These are phyloP conservation scores for Candida broadrunensis DNA, from an alignment of 805 yeast species.

Conservation along the genomic window DNA sequence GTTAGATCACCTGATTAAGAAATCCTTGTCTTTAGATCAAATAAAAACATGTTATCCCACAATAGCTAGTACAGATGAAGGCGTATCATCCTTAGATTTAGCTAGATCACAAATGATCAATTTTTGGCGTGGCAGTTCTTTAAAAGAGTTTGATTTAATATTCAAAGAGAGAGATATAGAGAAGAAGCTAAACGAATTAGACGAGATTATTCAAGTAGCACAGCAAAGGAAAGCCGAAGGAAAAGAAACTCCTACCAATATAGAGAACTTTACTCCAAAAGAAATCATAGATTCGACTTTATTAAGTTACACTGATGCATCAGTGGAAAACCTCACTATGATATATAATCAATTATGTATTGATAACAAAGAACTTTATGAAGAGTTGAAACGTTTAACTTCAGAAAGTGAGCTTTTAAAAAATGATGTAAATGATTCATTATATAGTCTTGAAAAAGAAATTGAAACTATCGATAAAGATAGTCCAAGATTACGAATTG, in stretches of 20 bases:
- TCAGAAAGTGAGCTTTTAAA: conserved; percentile 17
- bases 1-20: conserved; percentile 48
- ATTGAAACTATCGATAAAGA: conserved; percentile 10
- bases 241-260: conserved; percentile 15
- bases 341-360: conserved; percentile 34
- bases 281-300: conserved; percentile 32
- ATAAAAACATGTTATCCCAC: conserved; percentile 54
- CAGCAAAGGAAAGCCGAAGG: conserved; percentile 20
- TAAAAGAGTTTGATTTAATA: conserved; percentile 53
- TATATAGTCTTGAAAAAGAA: conserved; percentile 19
- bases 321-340: conserved; percentile 26
- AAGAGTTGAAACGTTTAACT: conserved; percentile 18
- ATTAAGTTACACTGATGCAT: conserved; percentile 14
- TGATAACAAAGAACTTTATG: conserved; percentile 29
- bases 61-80: conserved; percentile 45
- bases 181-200: conserved; percentile 43
- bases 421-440: conserved; percentile 17
- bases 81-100: conserved; percentile 40
- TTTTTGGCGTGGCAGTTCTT: conserved; percentile 49
- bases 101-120: conserved; percentile 52
- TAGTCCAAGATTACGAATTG: background rate
- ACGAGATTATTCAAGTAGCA: conserved; percentile 45
- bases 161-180: conserved; percentile 47
- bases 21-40: conserved; percentile 49
- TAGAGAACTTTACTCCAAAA: conserved; percentile 27